Base-by-base conservation (phyloP, 768 basidiomycete genomes). In the Pholiota conissans region DNA sequence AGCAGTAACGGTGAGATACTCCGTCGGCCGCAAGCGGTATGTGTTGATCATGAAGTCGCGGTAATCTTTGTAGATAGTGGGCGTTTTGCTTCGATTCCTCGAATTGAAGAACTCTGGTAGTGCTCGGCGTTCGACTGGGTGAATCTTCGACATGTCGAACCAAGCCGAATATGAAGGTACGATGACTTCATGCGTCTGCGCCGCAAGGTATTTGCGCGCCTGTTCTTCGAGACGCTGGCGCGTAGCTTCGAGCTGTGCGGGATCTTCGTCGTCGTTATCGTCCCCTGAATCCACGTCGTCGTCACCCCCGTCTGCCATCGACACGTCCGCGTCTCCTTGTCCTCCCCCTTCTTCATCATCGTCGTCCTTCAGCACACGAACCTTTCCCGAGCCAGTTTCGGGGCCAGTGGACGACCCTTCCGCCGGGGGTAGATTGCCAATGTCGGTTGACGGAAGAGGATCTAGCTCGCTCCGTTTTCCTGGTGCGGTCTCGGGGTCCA, bases 21-120 rank as follows among this genome's bases (percentile, higher is more conserved):
- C 97, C 22, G 83, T 84, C 1, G 97, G 97, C 50, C 97, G 83
- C 35, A 99, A 80, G 50, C 97, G 82, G 73, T 98, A 98, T 1
- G 97, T 95, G 76, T 99, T 98, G 72, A 99, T 86, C 96, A 99
- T 99, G 65, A 99, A 99, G 79, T 99, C 96, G 59, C 97, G 87
- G 68, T 99, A 99, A 71, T 99, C 96, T 73, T 98, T 98, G 80
- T 98, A 99, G 60, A 98, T 94, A 18, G 91, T 81, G 0, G 97
- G 96, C 1, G 96, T 97, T 76, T 99, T 99, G 60, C 88, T 91
- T 55, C 95, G 77, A 72, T 98, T 98, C 52, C 93, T 82, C 45
- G 91, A 91, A 70, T 93, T 95, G 84, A 99, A 99, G 81, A 98
- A 99, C 74, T 99, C 97, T 30, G 97, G 97, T 27, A 99, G 79